Evolutionary conservation across 2,329 filamentous ascomycete species (phyloP).

Genomic region (Ceratocystis alfenasii): DNA sequence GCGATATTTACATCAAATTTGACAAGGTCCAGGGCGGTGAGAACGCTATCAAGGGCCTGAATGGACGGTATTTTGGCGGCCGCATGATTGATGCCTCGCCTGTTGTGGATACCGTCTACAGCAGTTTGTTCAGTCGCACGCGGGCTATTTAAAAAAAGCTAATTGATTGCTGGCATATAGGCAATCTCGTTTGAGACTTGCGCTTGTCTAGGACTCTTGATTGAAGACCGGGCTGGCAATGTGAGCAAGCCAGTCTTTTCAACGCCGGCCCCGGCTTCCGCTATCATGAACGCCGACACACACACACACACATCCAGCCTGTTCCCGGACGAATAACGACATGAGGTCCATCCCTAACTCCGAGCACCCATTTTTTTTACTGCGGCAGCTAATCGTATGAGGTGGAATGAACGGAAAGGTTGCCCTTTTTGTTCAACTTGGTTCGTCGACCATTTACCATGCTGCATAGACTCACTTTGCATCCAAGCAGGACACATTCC

Average conservation of each 20-base stretch:
- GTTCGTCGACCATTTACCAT: constrained; percentile 11
- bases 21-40: constrained; percentile 89
- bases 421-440: neutral
- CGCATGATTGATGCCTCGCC: constrained; percentile 86
- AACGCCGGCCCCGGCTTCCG: neutral
- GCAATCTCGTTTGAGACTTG: neutral
- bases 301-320: neutral
- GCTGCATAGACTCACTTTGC: constrained; percentile 15
- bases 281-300: neutral
- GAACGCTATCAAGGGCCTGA: constrained; percentile 94
- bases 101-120: constrained; percentile 97
- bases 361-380: neutral
- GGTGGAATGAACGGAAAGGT: neutral
- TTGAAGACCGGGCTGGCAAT: neutral
- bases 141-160: constrained; percentile 55
- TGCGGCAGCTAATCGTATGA: neutral
- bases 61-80: constrained; percentile 90
- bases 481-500: constrained; percentile 11
- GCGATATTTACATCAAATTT: constrained; percentile 98
- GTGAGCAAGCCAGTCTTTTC: neutral
- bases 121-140: constrained; percentile 82
- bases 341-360: no score
- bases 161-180: constrained; percentile 21
- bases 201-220: constrained; percentile 17
- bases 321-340: neutral